A percentile compares a stretch with the other conserved stretches of the same genome.
phyloP scores from a whole-genome alignment of 75 land plant genomes.

The Pinus tabuliformis region DNA sequence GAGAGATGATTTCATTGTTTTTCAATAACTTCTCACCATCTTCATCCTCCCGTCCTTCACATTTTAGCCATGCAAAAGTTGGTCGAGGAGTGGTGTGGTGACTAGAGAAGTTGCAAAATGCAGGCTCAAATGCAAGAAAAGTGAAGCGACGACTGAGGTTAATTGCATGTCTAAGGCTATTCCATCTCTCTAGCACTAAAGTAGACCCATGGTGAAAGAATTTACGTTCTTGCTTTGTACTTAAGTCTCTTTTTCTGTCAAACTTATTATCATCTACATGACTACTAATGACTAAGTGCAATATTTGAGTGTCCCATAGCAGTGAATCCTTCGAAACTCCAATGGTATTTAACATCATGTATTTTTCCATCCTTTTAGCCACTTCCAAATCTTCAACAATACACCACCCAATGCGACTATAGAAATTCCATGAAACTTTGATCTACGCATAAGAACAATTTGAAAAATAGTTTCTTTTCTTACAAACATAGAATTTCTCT shows the following conservation, averaged over 20 bases:
- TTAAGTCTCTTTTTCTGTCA: neutral
- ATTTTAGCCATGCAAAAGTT: conserved; percentile 25
- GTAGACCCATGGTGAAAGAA: conserved; percentile 55
- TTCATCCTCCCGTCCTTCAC: conserved; percentile 18
- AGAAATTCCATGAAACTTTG: too few species aligned
- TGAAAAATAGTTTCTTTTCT: too few species aligned
- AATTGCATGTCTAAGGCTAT: conserved; percentile 39
- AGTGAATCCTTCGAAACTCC: conserved; percentile 96
- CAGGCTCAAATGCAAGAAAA: conserved; percentile 42
- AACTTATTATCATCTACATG: neutral
- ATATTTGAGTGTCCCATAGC: conserved; percentile 64
- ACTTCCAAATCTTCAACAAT: conserved; percentile 71
- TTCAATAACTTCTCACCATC: conserved; percentile 61
- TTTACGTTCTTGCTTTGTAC: neutral
- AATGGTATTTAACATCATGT: conserved; percentile 75
- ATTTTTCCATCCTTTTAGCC: conserved; percentile 73
- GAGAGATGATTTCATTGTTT: conserved; percentile 50
- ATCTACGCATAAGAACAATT: too few species aligned
- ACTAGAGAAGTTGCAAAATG: conserved; percentile 44
- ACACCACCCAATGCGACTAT: too few species aligned
- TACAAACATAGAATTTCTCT: too few species aligned
- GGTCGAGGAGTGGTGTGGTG: conserved; percentile 40
- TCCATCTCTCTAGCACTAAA: conserved; percentile 67
- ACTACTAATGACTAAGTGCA: conserved; percentile 42
- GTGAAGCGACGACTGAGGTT: conserved; percentile 31